Evolutionary conservation across 352 stramenopile species (phyloP).

Genomic region (Salisapilia sapeloensis): DNA sequence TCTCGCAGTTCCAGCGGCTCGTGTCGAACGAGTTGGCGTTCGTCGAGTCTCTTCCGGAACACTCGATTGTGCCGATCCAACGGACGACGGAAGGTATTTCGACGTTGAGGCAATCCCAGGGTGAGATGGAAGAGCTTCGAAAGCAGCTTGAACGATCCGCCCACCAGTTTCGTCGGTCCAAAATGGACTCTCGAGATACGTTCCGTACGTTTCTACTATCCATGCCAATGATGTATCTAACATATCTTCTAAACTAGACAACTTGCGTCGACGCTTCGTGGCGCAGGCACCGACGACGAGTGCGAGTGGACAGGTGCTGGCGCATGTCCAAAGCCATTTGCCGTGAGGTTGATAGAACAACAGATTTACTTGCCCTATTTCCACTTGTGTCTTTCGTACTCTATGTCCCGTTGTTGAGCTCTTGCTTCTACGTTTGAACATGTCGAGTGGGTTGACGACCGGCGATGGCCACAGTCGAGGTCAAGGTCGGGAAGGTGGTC

Average conservation of each 20-base stretch:
- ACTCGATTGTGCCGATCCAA: slow-evolving; percentile 24
- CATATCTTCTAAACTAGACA: slow-evolving; percentile 4
- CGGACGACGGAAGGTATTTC: slow-evolving; percentile 20
- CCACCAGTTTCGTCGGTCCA: slow-evolving; percentile 27
- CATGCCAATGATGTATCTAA: neutral
- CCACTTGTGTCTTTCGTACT: no score
- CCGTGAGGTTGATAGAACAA: no score
- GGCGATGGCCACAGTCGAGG: no score
- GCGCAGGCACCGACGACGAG: no score
- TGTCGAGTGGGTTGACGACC: no score
- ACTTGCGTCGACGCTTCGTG: slow-evolving; percentile 31
- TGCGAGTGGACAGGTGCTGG: no score
- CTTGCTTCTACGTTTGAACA: no score
- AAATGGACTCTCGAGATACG: slow-evolving; percentile 22
- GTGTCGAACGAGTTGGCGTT: slow-evolving; percentile 20
- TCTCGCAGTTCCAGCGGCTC: slow-evolving; percentile 16
- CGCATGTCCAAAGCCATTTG: no score
- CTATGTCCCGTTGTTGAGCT: no score
- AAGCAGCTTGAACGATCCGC: slow-evolving; percentile 22
- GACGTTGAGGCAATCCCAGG: slow-evolving; percentile 19
- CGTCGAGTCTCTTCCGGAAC: slow-evolving; percentile 17
- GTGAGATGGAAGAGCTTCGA: slow-evolving; percentile 27
- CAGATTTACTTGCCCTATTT: no score
- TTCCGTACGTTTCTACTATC: slow-evolving; percentile 7
- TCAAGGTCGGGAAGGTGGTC: no score